Evolutionary conservation across 1,284 basidiomycete species (phyloP).

Genomic region (Heterobasidion occidentale): DNA sequence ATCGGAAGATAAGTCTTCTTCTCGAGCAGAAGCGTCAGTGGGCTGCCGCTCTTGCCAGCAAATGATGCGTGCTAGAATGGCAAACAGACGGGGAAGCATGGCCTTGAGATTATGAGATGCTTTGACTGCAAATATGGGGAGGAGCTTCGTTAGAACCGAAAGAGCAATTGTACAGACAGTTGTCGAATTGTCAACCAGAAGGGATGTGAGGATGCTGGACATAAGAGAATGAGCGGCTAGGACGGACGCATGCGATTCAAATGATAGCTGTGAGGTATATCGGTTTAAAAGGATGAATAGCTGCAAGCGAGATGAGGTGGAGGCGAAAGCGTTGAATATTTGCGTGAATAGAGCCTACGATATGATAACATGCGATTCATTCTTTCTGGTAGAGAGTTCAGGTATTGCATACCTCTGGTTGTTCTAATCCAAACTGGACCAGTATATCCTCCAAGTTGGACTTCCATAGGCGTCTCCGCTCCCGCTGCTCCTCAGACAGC

Average conservation of each 20-base stretch:
- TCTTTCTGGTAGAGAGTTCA: not conserved
- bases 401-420: constrained; percentile 47
- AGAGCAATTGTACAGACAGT: constrained; percentile 57
- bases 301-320: constrained; percentile 57
- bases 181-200: constrained; percentile 66
- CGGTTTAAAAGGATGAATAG: constrained; percentile 54
- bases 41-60: constrained; percentile 57
- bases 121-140: constrained; percentile 66
- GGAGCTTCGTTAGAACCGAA: constrained; percentile 54
- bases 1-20: constrained; percentile 9
- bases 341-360: constrained; percentile 58
- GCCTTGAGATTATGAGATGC: constrained; percentile 45
- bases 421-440: constrained; percentile 50
- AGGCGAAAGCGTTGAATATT: constrained; percentile 50
- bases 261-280: constrained; percentile 47
- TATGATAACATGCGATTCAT: not conserved
- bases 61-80: constrained; percentile 57
- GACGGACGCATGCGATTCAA: constrained; percentile 36
- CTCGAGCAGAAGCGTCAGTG: constrained; percentile 8
- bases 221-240: constrained; percentile 58
- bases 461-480: constrained; percentile 61
- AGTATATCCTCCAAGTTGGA: constrained; percentile 67
- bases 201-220: constrained; percentile 49
- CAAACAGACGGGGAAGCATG: constrained; percentile 54
- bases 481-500: constrained; percentile 51